Evolutionary conservation across 345 rosid species (phyloP).

Genomic region (Hypericum androsaemum): DNA sequence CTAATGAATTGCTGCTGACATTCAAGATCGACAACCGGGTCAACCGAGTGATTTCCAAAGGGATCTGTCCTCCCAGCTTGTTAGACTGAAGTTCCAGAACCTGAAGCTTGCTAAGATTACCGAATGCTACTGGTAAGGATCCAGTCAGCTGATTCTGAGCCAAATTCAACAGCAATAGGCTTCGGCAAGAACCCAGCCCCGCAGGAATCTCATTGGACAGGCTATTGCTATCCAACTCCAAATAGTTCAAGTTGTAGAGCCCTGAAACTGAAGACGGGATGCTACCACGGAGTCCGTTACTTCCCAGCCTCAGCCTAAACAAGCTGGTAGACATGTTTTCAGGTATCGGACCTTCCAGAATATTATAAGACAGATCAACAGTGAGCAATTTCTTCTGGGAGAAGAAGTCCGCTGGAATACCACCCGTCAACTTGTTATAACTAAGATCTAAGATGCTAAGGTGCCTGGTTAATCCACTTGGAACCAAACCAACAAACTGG

Average conservation of each 20-base stretch:
- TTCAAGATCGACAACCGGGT: slow-evolving; percentile 27
- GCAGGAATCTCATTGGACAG: slow-evolving; percentile 39
- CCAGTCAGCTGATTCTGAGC: slow-evolving; percentile 43
- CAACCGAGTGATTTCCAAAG: slow-evolving; percentile 23
- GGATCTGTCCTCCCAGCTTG: slow-evolving; percentile 45
- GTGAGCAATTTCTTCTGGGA: slow-evolving; percentile 18
- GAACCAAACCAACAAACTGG: slow-evolving; percentile 35
- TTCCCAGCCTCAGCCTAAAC: slow-evolving; percentile 64
- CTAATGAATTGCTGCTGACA: slow-evolving; percentile 46
- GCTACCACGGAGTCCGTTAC: slow-evolving; percentile 32
- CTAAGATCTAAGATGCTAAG: slow-evolving; percentile 48
- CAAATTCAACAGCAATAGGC: slow-evolving; percentile 48
- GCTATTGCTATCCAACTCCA: slow-evolving; percentile 60
- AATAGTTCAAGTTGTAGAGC: slow-evolving; percentile 32
- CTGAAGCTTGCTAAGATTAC: slow-evolving; percentile 34
- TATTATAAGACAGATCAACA: slow-evolving; percentile 55
- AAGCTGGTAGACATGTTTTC: slow-evolving; percentile 25
- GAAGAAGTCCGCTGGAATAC: slow-evolving; percentile 41
- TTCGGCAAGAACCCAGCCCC: slow-evolving; percentile 30
- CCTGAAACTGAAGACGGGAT: slow-evolving; percentile 27
- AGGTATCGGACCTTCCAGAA: slow-evolving; percentile 40
- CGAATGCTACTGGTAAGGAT: slow-evolving; percentile 29
- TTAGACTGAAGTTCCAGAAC: slow-evolving; percentile 52
- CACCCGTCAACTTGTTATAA: slow-evolving; percentile 36
- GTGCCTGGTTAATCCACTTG: slow-evolving; percentile 35